Conservation (phyloP, 176 grass and related monocot genomes). For the Olyra latifolia region DNA sequence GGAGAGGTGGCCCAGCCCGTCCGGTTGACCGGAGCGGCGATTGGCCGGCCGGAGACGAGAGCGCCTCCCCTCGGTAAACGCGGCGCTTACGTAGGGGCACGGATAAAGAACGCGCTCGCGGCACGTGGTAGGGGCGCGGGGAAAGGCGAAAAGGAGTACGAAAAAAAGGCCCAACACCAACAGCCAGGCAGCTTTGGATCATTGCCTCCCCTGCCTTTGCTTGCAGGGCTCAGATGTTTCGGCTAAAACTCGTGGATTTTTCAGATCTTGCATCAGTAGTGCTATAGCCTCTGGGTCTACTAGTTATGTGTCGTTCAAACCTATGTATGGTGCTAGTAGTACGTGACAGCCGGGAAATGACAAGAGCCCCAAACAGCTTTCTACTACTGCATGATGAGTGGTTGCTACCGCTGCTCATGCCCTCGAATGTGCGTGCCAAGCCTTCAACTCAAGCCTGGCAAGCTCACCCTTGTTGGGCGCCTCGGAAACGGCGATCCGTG, state of each 20-base stretch:
- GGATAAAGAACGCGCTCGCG: neutral
- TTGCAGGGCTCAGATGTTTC: neutral
- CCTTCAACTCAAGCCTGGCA: neutral
- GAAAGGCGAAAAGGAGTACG: neutral
- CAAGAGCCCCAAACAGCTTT: neutral
- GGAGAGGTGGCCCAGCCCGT: too few species aligned
- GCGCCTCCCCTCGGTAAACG: neutral
- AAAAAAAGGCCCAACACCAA: neutral
- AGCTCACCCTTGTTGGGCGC: too few species aligned
- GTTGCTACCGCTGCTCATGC: too few species aligned
- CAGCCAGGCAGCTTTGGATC: slow-evolving; percentile 2
- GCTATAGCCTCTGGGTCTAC: too few species aligned
- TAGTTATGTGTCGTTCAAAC: too few species aligned
- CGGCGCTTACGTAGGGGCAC: neutral
- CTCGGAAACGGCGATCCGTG: neutral
- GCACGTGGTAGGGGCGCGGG: neutral
- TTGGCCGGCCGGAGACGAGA: neutral
- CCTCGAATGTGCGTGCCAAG: too few species aligned
- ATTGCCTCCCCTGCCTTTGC: neutral
- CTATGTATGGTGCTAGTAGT: too few species aligned
- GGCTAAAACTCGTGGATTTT: neutral
- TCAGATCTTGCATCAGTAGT: neutral
- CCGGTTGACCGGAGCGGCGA: neutral
- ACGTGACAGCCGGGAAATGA: neutral
- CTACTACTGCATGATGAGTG: too few species aligned